Conservation (phyloP, 768 basidiomycete species). For the Mycena capillaripes region DNA sequence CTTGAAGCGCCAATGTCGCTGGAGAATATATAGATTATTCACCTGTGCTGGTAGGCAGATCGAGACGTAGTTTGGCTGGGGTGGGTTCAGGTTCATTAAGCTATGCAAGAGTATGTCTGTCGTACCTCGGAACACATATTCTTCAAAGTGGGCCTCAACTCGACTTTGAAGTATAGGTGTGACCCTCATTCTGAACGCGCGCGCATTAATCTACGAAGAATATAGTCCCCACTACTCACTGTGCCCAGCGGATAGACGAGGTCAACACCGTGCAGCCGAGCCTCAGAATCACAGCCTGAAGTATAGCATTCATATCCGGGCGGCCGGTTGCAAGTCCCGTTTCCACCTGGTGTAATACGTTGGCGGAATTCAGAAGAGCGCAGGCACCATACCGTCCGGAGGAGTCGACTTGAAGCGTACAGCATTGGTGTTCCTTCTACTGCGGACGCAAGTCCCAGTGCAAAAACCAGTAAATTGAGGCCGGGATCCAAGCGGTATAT, state of each 20-base stretch:
- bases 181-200: background rate
- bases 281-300: background rate
- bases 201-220: background rate
- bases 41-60: conserved; percentile 24
- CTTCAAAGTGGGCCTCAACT: conserved; percentile 6
- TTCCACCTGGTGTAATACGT: conserved; percentile 12
- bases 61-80: conserved; percentile 13
- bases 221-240: background rate
- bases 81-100: too few relatives aligned
- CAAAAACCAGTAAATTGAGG: background rate
- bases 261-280: background rate
- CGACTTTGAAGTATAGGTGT: conserved; percentile 14
- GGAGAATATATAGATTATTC: background rate
- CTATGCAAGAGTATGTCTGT: too few relatives aligned
- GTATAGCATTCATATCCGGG: background rate
- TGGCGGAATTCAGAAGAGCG: background rate
- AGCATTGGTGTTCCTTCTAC: conserved; percentile 16
- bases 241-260: background rate
- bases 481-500: conserved; percentile 7
- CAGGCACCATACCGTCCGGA: background rate
- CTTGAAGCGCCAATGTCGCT: background rate
- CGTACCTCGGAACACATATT: conserved; percentile 16
- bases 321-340: background rate
- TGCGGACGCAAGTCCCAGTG: background rate
- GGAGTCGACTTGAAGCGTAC: conserved; percentile 4